Percentiles rank a stretch among this genome's conserved stretches.
phyloP scores from a whole-genome alignment of 2,329 filamentous ascomycete genomes.

The Canariomyces notabilis region DNA sequence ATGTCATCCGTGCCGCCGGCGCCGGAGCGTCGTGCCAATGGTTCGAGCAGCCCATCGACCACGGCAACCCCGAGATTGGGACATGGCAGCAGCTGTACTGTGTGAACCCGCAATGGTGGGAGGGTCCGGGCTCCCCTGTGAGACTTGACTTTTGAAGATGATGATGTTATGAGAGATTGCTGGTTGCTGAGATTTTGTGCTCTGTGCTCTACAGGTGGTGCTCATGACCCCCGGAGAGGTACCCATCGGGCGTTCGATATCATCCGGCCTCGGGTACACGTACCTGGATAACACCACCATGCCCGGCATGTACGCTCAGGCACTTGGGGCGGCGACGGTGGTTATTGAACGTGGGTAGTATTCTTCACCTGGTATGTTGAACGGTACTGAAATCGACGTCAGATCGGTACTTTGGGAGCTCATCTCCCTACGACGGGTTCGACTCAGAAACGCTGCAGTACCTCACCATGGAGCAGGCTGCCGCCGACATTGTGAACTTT shows the following conservation, averaged over 20 bases:
- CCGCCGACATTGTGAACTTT: conserved; percentile 22
- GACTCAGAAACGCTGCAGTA: conserved; percentile 22
- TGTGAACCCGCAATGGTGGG: conserved; percentile 21
- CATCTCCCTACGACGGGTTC: conserved; percentile 21
- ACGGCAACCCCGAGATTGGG: conserved; percentile 17
- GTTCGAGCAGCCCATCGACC: conserved; percentile 24
- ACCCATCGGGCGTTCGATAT: conserved; percentile 12
- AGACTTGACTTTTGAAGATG: background rate
- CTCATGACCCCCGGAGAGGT: conserved; percentile 21
- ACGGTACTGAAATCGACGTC: background rate
- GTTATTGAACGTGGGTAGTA: conserved; percentile 22
- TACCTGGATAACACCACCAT: conserved; percentile 23
- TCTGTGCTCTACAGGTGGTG: conserved; percentile 14
- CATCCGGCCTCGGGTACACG: conserved; percentile 13
- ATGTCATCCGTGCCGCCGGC: conserved; percentile 9
- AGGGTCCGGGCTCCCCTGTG: conserved; percentile 22
- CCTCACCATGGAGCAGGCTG: conserved; percentile 22
- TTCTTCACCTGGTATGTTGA: background rate
- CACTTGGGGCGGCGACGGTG: conserved; percentile 17
- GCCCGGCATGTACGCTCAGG: conserved; percentile 18
- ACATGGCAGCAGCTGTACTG: conserved; percentile 25
- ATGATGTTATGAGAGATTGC: background rate
- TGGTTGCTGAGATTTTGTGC: background rate
- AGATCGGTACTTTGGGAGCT: conserved; percentile 24
- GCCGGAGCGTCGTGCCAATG: conserved; percentile 16